These are phyloP conservation scores for Paraglomus brasilianum DNA, from an alignment of 192 early-diverging fungal species.

Conservation along the genomic window DNA sequence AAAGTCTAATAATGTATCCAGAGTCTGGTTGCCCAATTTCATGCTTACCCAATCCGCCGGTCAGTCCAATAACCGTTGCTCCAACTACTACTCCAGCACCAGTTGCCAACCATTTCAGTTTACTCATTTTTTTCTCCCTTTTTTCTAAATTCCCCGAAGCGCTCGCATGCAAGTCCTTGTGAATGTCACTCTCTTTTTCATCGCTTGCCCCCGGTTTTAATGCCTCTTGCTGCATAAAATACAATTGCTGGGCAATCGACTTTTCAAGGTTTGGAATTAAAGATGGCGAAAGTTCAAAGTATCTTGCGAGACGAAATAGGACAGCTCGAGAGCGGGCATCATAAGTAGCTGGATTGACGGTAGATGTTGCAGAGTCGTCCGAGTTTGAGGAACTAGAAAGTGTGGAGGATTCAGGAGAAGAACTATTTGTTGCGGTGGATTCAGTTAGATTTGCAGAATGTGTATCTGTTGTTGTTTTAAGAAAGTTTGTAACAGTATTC, in stretches of 20 bases:
- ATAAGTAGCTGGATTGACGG: conserved; percentile 42
- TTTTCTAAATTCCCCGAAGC: conserved; percentile 18
- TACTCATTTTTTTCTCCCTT: conserved; percentile 47
- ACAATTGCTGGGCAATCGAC: conserved; percentile 52
- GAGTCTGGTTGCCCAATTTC: background rate
- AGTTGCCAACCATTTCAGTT: conserved; percentile 51
- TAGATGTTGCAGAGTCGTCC: background rate
- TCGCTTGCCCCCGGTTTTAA: background rate
- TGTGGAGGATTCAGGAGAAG: no score
- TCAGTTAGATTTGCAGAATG: background rate
- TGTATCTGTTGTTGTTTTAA: conserved; percentile 14
- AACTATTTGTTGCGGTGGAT: background rate
- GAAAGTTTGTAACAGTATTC: background rate
- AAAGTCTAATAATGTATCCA: background rate
- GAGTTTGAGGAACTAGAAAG: no score
- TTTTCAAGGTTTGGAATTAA: conserved; percentile 45
- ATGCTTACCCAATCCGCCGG: conserved; percentile 41
- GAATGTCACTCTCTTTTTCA: conserved; percentile 20
- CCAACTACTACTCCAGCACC: conserved; percentile 54
- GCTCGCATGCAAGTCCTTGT: conserved; percentile 29
- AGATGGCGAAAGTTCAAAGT: conserved; percentile 32
- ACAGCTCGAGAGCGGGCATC: conserved; percentile 51
- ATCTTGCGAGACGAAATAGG: conserved; percentile 41
- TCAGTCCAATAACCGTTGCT: conserved; percentile 54
- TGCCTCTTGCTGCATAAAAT: conserved; percentile 46